Base-by-base conservation (phyloP, 768 basidiomycete genomes). In the Boletus vermiculosoides region DNA sequence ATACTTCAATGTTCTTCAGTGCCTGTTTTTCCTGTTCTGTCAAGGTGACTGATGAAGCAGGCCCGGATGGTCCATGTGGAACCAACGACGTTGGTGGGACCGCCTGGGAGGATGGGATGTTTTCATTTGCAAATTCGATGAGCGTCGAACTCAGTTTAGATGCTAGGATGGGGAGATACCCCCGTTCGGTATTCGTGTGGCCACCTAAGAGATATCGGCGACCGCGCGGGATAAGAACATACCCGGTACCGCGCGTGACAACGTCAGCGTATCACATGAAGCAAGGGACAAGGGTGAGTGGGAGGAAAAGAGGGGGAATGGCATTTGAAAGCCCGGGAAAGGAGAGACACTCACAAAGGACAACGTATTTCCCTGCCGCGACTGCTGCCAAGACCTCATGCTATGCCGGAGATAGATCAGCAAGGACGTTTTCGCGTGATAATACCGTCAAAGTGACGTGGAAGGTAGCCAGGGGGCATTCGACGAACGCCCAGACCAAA, bases 121-220 rank as follows among this genome's bases (percentile, higher is more conserved):
- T 15, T 46, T 53, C 67, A 61, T 72, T 70, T 39, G 61, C 68
- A 63, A 72, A 64, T 64, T 65, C 69, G 28, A 62, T 12, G 59
- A 72, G 66, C 63, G 71, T 57, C 90, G 74, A 69, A 86, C 82
- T 47, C 67, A 98, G 77, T 72, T 84, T 86, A 13, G 76, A 72
- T 39, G 86, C 86, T 33, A 98, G 81, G 23, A 83, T 76, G 18
- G 86, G 83, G 53, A 98, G 86, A 74, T 92, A 98, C 0, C 93
- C 93, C 33, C 95, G 89, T 75, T 98, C 96, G 44, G 95, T 95
- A 73, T 94, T 94, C 16, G 92, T 90, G 74, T 98, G 96, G 18
- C 92, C 92, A 69, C 89, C 90, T 92, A 62, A 39, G 28, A 55
- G 60, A 54, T 56, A 31, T 62, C 67, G 60, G 63, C 61, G 56